A percentile compares a stretch with the other conserved stretches of the same genome.
Conservation (phyloP, 2,329 filamentous ascomycete species). For the Arthrocladium fulminans region DNA sequence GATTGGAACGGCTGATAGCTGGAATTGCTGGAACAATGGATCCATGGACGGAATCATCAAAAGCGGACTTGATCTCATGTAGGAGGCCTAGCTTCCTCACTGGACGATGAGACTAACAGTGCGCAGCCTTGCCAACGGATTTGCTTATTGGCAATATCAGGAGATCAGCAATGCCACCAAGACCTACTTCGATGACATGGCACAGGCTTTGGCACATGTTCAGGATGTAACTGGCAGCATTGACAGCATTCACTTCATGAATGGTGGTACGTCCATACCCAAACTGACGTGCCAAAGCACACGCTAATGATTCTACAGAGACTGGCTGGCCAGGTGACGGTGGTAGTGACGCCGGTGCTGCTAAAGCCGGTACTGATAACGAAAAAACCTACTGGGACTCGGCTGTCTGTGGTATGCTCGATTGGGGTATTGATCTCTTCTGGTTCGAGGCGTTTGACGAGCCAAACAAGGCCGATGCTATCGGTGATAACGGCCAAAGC, state of each 20-base stretch:
- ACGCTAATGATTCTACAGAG: constrained; percentile 13
- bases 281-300: neutral
- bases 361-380: constrained; percentile 51
- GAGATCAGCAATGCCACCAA: constrained; percentile 48
- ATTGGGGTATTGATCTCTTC: constrained; percentile 60
- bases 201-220: constrained; percentile 54
- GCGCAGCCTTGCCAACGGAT: constrained; percentile 53
- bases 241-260: constrained; percentile 55
- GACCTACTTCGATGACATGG: constrained; percentile 60
- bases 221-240: constrained; percentile 48
- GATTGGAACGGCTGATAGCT: constrained; percentile 61
- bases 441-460: constrained; percentile 68
- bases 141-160: constrained; percentile 64
- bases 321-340: constrained; percentile 29
- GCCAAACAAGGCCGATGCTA: constrained; percentile 57
- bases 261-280: constrained; percentile 53
- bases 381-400: constrained; percentile 53
- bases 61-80: constrained; percentile 52
- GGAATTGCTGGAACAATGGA: constrained; percentile 63
- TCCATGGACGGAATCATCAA: constrained; percentile 56
- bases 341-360: constrained; percentile 53
- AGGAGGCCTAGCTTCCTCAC: constrained; percentile 22
- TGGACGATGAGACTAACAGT: constrained; percentile 9
- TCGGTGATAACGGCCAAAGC: constrained; percentile 53
- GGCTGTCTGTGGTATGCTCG: constrained; percentile 55